Evolutionary conservation across 495 filamentous ascomycete species (phyloP), one percentile per base, ranked within the genome.

Genomic region (Rhypophila decipiens): DNA sequence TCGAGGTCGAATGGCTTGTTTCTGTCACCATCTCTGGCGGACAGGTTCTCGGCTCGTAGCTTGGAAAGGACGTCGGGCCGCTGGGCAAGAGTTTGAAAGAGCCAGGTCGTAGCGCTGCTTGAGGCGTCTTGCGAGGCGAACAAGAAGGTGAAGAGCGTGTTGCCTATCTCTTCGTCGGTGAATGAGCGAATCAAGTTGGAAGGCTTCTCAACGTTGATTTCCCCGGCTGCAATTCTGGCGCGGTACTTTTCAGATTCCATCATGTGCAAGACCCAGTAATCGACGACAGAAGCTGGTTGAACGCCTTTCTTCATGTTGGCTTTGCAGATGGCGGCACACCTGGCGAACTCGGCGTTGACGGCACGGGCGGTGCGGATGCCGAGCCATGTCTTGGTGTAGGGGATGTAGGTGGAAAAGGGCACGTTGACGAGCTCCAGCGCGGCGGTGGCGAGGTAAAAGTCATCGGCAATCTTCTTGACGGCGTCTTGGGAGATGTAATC

Each of bases 51-150:
- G 57, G 89, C 87, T 18, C 90, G 86, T 24, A 96, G 78, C 59
- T 83, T 83, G 60, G 86, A 87, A 36, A 95, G 71, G 42, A 90
- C 70, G 49, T 96, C 90, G 4, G 90, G 89, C 51, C 88, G 82
- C 60, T 96, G 87, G 37, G 90, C 90, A 71, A 89, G 78, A 50
- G 88, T 71, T 63, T 96, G 90, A 77, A 95, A 93, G 49, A 95
- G 65, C 86, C 90, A 95, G 40, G 87, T 95, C 51, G 75, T 78
- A 42, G 90, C 89, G 41, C 86, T 88, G 63, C 85, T 90, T 39
- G 90, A 90, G 44, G 90, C 90, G 67, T 96, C 90, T 66, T 96
- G 90, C 21, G 87, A 91, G 36, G 90, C 90, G 67, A 96, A 96
- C 38, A 96, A 75, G 76, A 96, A 95, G 36, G 90, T 94, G 71